Conservation (phyloP, 116 monocot species). For the Thalassia testudinum region DNA sequence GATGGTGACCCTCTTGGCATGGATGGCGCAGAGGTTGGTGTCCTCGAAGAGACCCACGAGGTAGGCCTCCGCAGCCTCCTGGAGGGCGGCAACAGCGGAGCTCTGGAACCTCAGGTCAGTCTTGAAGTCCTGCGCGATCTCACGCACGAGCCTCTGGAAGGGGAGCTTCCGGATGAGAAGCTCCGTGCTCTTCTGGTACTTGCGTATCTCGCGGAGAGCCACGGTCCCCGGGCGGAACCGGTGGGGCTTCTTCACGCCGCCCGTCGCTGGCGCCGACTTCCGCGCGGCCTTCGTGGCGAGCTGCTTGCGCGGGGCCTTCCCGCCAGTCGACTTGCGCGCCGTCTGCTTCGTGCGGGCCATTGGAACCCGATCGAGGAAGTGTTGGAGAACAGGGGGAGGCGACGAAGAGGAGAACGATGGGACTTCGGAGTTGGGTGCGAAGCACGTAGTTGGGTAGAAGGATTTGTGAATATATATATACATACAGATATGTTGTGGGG, state of each 20-base stretch:
- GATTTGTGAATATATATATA: no score
- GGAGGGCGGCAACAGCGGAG: conserved; percentile 9
- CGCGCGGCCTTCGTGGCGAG: no score
- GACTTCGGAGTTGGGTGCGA: no score
- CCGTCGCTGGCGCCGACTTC: no score
- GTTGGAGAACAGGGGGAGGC: no score
- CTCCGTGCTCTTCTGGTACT: conserved; percentile 16
- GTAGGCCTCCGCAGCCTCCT: conserved; percentile 63
- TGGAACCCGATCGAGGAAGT: no score
- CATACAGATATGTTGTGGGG: no score
- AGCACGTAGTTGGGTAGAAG: no score
- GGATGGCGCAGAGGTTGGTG: conserved; percentile 60
- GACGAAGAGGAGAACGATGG: no score
- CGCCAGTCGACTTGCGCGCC: conserved; percentile 36
- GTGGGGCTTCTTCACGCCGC: conserved; percentile 13
- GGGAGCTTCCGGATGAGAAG: conserved; percentile 12
- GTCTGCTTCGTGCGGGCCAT: conserved; percentile 24
- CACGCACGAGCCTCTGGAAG: conserved; percentile 11
- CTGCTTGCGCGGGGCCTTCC: no score
- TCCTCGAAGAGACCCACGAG: conserved; percentile 57
- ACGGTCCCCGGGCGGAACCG: conserved; percentile 12
- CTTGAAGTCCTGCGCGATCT: conserved; percentile 17
- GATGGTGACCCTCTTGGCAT: conserved; percentile 66
- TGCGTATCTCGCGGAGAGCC: conserved; percentile 11
- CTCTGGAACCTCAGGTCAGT: conserved; percentile 13